Percentiles rank a stretch among this genome's conserved stretches.
These are phyloP conservation scores for Lasiosphaeria ovina DNA, from an alignment of 495 filamentous ascomycete species.

Conservation along the genomic window DNA sequence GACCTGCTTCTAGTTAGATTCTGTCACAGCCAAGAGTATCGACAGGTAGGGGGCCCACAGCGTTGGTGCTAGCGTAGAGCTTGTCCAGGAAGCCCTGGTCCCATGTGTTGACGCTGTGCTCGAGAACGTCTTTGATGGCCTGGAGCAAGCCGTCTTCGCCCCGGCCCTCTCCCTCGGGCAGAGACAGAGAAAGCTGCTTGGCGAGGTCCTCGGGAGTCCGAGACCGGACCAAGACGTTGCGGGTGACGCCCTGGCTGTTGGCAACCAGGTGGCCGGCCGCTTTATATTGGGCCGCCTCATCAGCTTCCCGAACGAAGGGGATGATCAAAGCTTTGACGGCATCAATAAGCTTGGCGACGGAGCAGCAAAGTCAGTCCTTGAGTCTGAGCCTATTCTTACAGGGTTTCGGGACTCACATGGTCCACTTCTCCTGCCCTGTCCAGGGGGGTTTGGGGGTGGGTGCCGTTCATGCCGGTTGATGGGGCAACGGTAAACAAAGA, in stretches of 20 bases:
- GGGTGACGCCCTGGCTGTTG: slow-evolving; percentile 42
- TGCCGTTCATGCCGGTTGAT: slow-evolving; percentile 22
- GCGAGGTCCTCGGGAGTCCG: slow-evolving; percentile 68
- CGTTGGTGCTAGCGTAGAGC: slow-evolving; percentile 81
- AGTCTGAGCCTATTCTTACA: neutral
- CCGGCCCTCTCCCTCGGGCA: slow-evolving; percentile 60
- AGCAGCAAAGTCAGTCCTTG: neutral
- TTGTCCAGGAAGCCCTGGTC: slow-evolving; percentile 94
- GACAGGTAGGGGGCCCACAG: slow-evolving; percentile 44
- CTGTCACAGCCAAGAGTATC: neutral
- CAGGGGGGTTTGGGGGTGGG: slow-evolving; percentile 20
- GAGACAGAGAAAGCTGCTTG: slow-evolving; percentile 58
- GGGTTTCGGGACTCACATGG: slow-evolving; percentile 43
- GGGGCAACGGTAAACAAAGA: slow-evolving; percentile 1
- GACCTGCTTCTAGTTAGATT: slow-evolving; percentile 41
- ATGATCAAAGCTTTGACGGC: slow-evolving; percentile 73
- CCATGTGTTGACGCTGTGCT: slow-evolving; percentile 93
- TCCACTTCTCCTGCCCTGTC: slow-evolving; percentile 34
- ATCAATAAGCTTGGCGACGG: slow-evolving; percentile 58
- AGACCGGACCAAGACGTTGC: slow-evolving; percentile 66
- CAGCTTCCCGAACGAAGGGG: slow-evolving; percentile 74
- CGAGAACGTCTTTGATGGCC: slow-evolving; percentile 63
- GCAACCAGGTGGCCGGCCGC: slow-evolving; percentile 50
- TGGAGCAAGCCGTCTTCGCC: slow-evolving; percentile 71
- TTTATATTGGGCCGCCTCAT: slow-evolving; percentile 56